These are phyloP conservation scores for Solanum megistacrolobum DNA, from an alignment of 257 asterid genomes.

Conservation along the genomic window DNA sequence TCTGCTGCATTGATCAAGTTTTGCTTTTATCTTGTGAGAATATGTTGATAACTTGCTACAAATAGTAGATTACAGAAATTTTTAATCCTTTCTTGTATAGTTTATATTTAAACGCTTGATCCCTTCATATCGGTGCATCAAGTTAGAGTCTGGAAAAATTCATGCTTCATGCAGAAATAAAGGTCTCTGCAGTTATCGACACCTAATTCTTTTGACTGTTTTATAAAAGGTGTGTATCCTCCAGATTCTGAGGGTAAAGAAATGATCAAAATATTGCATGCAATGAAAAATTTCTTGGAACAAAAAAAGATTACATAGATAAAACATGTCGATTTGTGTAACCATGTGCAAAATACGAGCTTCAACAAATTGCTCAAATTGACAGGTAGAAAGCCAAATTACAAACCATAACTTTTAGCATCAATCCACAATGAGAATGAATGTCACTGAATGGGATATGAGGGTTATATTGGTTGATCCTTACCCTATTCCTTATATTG, in stretches of 20 bases:
- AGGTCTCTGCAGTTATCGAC: neutral
- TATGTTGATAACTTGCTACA: neutral
- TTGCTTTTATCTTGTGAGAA: neutral
- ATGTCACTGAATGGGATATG: neutral
- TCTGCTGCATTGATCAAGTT: neutral
- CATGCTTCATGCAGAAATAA: neutral
- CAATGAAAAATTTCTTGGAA: neutral
- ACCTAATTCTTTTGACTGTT: neutral
- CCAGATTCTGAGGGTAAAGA: neutral
- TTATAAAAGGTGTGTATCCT: neutral
- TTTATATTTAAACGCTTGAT: neutral
- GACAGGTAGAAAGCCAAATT: neutral
- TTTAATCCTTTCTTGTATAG: neutral
- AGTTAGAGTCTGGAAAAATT: neutral
- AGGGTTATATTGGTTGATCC: neutral
- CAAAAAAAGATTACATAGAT: neutral
- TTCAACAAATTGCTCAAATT: neutral
- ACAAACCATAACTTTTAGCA: neutral
- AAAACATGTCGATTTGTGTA: neutral
- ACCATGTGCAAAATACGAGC: neutral
- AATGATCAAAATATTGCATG: neutral
- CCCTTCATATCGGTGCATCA: neutral
- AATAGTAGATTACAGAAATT: neutral
- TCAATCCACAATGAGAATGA: neutral
- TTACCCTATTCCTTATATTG: neutral